Conservation (phyloP, 768 basidiomycete genomes). For the Trametes gibbosa region DNA sequence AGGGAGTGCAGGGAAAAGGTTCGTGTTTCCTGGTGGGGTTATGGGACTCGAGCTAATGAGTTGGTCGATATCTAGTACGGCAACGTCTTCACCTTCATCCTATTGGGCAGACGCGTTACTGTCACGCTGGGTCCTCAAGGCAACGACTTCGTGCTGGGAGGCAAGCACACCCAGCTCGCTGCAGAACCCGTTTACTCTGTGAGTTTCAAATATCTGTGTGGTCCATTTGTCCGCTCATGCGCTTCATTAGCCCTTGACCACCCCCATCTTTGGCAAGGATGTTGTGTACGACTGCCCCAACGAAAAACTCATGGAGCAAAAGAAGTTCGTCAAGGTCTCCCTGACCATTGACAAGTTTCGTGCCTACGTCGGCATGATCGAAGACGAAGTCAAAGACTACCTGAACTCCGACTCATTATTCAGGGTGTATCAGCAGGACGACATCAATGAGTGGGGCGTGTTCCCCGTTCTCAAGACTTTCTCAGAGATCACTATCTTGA, state of each 20-base stretch:
- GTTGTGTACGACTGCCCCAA: constrained; percentile 98
- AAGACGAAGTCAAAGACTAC: constrained; percentile 53
- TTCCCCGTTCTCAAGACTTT: constrained; percentile 74
- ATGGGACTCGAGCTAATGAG: background rate
- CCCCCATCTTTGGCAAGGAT: constrained; percentile 94
- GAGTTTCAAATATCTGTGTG: constrained; percentile 9
- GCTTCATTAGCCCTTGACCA: constrained; percentile 73
- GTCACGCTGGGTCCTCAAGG: constrained; percentile 90
- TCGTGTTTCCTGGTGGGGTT: constrained; percentile 6
- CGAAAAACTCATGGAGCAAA: constrained; percentile 97
- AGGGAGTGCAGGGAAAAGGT: constrained; percentile 78
- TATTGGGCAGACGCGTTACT: constrained; percentile 87
- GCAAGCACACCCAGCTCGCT: constrained; percentile 86
- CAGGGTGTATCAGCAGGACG: constrained; percentile 55
- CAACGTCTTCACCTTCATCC: constrained; percentile 92
- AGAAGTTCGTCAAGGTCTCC: constrained; percentile 96
- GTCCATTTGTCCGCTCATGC: background rate
- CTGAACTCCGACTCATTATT: constrained; percentile 66
- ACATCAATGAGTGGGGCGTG: constrained; percentile 72
- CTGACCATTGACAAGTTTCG: constrained; percentile 90
- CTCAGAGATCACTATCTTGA: constrained; percentile 91
- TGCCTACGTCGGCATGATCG: constrained; percentile 61
- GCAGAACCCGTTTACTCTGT: constrained; percentile 98
- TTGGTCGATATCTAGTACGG: constrained; percentile 63
- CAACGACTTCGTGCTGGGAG: constrained; percentile 92